Base-by-base conservation (phyloP, 2,329 filamentous ascomycete genomes). In the Teratosphaeria zuluensis region DNA sequence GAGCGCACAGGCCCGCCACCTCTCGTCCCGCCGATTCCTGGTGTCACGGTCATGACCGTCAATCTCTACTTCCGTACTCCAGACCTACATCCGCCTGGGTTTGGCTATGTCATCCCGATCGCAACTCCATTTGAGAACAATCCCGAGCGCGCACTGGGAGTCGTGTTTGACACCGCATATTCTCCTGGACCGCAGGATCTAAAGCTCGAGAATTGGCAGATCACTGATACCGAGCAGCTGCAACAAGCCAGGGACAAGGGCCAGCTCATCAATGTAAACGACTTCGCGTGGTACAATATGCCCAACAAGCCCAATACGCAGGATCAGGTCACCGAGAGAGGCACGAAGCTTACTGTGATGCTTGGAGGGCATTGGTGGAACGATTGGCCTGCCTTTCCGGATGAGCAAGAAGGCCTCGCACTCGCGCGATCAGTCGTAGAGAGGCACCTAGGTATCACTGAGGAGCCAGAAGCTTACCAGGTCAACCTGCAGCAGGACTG, bases 291-390 rank as follows among this genome's bases (percentile, higher is more conserved):
- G 69, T 65, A 66, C 64, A 70, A 71, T 52, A 66, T 69, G 61
- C 69, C 69, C 33, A 56, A 66, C 6, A 58, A 57, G 33, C 69
- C 69, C 0, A 65, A 68, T 32, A 59, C 63, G 11, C 71, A 73
- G 56, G 71, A 73, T 56, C 57, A 64, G 9, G 66, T 72, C 63
- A 81, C 82, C 19, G 75, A 78, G n/a, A 68, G 73, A 54, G 81
- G 80, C 28, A 95, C 90, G 14, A 96, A 95, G 72, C 75, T 97
- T 56, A 96, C 92, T 16, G 89, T 97, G 66, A 95, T 99, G 85
- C 78, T 99, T 58, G 94, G 94, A 60, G 94, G 94, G 1, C 91
- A 96, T 75, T 90, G 89, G 82, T 97, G 90, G 90, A 81, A 90
- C 70, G 81, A 77, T 59, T 84, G 81, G 77, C 68, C 73, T 1